phyloP scores from a whole-genome alignment of 768 basidiomycete species.

The Naematelia aurantialba region DNA sequence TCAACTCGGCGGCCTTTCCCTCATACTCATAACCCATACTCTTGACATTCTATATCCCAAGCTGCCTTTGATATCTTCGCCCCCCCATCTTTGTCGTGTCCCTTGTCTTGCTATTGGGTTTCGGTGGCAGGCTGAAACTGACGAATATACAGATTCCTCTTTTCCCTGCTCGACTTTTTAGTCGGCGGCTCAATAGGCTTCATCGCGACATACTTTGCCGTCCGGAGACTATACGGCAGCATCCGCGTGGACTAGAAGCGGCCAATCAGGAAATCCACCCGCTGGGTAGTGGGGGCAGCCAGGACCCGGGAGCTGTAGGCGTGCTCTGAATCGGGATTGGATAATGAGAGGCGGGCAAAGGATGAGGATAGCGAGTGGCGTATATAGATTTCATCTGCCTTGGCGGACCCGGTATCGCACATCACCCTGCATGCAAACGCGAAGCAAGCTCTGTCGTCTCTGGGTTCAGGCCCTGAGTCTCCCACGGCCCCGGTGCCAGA shows the following conservation, averaged over 20 bases:
- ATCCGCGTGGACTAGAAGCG: conserved; percentile 42
- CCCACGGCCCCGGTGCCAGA: no score
- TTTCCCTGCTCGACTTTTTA: conserved; percentile 79
- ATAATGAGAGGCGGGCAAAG: background rate
- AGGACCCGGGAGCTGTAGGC: no score
- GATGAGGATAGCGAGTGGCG: background rate
- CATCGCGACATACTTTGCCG: conserved; percentile 85
- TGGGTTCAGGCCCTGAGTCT: no score
- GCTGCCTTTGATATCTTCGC: no score
- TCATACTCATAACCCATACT: no score
- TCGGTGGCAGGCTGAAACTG: background rate
- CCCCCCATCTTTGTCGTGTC: no score
- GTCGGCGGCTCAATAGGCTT: conserved; percentile 90
- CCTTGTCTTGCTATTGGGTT: background rate
- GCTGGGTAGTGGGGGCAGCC: background rate
- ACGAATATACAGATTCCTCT: conserved; percentile 55
- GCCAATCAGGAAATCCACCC: background rate
- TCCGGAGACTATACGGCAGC: conserved; percentile 68
- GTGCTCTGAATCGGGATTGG: background rate
- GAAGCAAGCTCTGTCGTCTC: no score
- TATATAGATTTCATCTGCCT: background rate
- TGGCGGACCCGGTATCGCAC: background rate
- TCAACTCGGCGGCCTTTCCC: no score
- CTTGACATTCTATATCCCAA: no score
- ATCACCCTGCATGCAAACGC: background rate